A percentile compares a stretch with the other conserved stretches of the same genome.
Conservation (phyloP, 768 basidiomycete species). For the Macrolepiota fuliginosa region DNA sequence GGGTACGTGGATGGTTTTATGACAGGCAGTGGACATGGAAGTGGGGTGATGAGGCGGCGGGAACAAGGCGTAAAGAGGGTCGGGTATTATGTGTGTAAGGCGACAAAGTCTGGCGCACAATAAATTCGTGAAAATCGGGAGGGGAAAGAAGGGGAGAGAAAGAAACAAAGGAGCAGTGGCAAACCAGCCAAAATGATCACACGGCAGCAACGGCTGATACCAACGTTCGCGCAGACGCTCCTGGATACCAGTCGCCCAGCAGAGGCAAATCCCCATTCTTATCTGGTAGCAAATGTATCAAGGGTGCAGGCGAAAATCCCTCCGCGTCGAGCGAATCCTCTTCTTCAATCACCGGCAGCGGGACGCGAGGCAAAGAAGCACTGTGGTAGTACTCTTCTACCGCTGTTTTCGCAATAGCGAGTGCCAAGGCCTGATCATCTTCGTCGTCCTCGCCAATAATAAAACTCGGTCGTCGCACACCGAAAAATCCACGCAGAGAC, state of each 20-base stretch:
- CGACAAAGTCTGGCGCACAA: background rate
- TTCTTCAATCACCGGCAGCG: constrained; percentile 10
- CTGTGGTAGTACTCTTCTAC: constrained; percentile 7
- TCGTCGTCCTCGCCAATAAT: constrained; percentile 18
- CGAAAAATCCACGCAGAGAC: constrained; percentile 1
- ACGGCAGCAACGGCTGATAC: background rate
- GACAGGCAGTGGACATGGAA: too few species aligned
- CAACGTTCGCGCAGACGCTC: constrained; percentile 20
- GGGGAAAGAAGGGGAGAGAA: background rate
- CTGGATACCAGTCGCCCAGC: constrained; percentile 39
- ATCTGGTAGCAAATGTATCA: background rate
- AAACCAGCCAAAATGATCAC: background rate
- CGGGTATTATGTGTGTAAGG: too few species aligned
- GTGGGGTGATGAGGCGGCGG: too few species aligned
- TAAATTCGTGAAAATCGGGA: background rate
- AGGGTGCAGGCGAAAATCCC: constrained; percentile 1
- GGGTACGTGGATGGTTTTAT: too few species aligned
- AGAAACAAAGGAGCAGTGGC: too few species aligned
- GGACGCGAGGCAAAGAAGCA: constrained; percentile 3
- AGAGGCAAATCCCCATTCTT: constrained; percentile 37
- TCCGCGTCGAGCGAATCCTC: constrained; percentile 1
- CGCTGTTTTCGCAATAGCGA: constrained; percentile 11
- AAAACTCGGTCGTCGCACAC: too few species aligned
- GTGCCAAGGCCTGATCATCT: constrained; percentile 15
- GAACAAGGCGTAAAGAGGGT: too few species aligned